Conservation (phyloP, 345 rosid genomes). For the Noccaea bulbosa region DNA sequence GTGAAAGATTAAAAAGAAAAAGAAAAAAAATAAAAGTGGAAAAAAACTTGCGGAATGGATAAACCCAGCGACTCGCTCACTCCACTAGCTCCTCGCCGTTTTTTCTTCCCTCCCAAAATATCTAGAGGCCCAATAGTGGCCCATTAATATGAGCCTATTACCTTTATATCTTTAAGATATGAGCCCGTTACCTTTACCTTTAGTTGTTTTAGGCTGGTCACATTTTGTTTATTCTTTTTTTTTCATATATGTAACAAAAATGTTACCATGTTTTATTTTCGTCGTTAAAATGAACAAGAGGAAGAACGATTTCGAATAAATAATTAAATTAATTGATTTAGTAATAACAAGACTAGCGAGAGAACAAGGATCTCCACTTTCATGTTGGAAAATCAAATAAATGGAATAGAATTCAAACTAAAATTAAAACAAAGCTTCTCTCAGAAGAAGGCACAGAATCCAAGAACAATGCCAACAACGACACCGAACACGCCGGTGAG, state of each 20-base stretch:
- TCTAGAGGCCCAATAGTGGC: slow-evolving; percentile 27
- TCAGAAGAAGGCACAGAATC: slow-evolving; percentile 33
- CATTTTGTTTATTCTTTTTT: no score
- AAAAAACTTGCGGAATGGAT: slow-evolving; percentile 29
- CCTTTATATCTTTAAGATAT: no score
- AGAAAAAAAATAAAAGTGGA: not conserved
- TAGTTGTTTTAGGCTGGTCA: not conserved
- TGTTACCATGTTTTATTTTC: no score
- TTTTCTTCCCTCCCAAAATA: slow-evolving; percentile 17
- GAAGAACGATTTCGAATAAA: not conserved
- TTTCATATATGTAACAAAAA: no score
- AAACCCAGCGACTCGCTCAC: slow-evolving; percentile 27
- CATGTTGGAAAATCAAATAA: slow-evolving; percentile 26
- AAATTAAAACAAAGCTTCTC: not conserved
- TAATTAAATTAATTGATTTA: slow-evolving; percentile 11
- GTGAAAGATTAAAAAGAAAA: not conserved
- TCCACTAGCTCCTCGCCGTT: slow-evolving; percentile 17
- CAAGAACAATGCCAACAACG: slow-evolving; percentile 31
- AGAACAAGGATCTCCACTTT: slow-evolving; percentile 10
- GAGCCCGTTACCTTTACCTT: not conserved
- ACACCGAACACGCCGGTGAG: slow-evolving; percentile 18
- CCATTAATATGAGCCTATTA: not conserved
- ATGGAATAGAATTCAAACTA: slow-evolving; percentile 19
- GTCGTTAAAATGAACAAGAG: not conserved
- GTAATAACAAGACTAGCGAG: slow-evolving; percentile 11